These are phyloP conservation scores for Lavandula angustifolia DNA, from an alignment of 257 asterid genomes.

Conservation along the genomic window DNA sequence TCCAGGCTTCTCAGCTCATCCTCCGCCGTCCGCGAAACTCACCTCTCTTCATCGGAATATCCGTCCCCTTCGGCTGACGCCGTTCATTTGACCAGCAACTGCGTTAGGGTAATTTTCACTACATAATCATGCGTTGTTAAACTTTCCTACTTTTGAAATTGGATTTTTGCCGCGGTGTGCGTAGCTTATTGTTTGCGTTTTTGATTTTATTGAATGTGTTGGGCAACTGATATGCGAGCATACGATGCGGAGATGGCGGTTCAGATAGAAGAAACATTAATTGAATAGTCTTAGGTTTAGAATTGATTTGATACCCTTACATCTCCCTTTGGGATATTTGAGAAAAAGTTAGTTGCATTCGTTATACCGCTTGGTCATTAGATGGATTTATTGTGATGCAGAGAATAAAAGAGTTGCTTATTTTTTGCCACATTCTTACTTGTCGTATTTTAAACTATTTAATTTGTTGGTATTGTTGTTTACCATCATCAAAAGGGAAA, in stretches of 20 bases:
- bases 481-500: too few species aligned
- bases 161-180: background rate
- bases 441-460: too few species aligned
- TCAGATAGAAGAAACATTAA: too few species aligned
- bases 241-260: background rate
- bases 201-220: constrained; percentile 18
- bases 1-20: constrained; percentile 63
- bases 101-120: constrained; percentile 64
- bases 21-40: constrained; percentile 48
- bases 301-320: constrained; percentile 5
- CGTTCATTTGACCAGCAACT: constrained; percentile 64
- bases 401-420: constrained; percentile 90
- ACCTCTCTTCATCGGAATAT: constrained; percentile 41
- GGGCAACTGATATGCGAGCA: constrained; percentile 1
- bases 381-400: constrained; percentile 28
- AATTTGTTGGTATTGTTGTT: too few species aligned
- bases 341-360: background rate
- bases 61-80: constrained; percentile 46
- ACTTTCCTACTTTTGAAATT: background rate
- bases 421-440: too few species aligned
- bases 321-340: background rate
- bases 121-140: too few species aligned
- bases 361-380: constrained; percentile 15
- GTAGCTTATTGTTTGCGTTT: constrained; percentile 6
- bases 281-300: background rate